These are phyloP conservation scores for Botrytis fabae DNA, from an alignment of 2,329 filamentous ascomycete species.

Conservation along the genomic window DNA sequence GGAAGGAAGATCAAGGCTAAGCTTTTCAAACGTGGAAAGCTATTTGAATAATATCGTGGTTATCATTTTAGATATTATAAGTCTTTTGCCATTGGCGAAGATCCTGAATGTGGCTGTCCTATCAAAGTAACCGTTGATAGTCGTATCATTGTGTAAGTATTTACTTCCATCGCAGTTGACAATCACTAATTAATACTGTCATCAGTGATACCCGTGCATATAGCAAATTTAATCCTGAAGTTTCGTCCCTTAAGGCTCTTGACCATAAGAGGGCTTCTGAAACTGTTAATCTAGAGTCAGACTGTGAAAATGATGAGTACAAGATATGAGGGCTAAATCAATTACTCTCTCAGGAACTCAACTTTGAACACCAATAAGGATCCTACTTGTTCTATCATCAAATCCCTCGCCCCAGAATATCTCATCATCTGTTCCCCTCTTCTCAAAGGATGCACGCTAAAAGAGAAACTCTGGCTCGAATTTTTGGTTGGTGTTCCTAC, in stretches of 20 bases:
- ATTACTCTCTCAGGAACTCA: background rate
- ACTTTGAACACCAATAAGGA: background rate
- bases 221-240: background rate
- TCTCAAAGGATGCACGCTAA: background rate
- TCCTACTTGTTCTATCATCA: background rate
- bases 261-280: background rate
- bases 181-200: background rate
- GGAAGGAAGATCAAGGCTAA: constrained; percentile 41
- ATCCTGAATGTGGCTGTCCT: background rate
- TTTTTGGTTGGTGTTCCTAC: constrained; percentile 44
- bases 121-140: constrained; percentile 33
- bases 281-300: background rate
- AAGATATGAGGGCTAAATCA: background rate
- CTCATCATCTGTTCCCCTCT: background rate
- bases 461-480: background rate
- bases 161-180: background rate
- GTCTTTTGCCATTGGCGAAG: background rate
- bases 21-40: constrained; percentile 46
- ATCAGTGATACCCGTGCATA: background rate
- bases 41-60: constrained; percentile 49
- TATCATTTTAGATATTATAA: constrained; percentile 51
- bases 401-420: background rate
- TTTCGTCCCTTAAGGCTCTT: background rate
- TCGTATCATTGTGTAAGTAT: constrained; percentile 31
- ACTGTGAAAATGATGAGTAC: background rate